Percentiles rank a stretch among this genome's conserved stretches.
Conservation (phyloP, 495 filamentous ascomycete genomes). For the Lentithecium fluviatile region DNA sequence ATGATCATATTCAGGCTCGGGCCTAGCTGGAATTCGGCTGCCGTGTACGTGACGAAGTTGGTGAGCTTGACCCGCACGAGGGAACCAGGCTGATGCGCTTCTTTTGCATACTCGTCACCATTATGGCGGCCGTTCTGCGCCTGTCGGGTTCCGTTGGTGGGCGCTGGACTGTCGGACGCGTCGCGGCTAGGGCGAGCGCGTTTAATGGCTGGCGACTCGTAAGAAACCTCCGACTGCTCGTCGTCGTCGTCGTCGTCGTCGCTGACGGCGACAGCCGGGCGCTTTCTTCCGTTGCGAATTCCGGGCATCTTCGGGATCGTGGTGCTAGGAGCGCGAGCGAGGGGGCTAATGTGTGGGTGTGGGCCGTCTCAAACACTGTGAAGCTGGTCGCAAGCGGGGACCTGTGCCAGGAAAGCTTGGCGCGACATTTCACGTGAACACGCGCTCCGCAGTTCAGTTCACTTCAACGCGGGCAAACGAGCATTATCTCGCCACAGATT, state of each 20-base stretch:
- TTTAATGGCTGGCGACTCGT: conserved; percentile 31
- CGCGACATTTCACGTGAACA: too few species aligned
- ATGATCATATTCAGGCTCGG: conserved; percentile 98
- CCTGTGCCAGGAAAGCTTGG: too few species aligned
- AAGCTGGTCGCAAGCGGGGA: too few species aligned
- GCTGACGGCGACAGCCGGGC: background rate
- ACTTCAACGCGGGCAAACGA: too few species aligned
- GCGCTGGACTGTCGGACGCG: conserved; percentile 14
- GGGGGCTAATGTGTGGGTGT: background rate
- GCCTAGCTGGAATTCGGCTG: conserved; percentile 83
- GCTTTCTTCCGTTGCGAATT: background rate
- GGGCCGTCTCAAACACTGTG: background rate
- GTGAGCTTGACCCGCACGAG: conserved; percentile 82
- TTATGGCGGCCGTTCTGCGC: conserved; percentile 23
- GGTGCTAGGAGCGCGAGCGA: too few species aligned
- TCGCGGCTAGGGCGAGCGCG: conserved; percentile 32
- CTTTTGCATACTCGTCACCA: conserved; percentile 17
- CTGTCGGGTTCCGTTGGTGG: conserved; percentile 16
- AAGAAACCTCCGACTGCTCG: conserved; percentile 9
- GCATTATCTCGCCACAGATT: too few species aligned
- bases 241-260: conserved; percentile 36
- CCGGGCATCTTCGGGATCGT: background rate
- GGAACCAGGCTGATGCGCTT: conserved; percentile 68
- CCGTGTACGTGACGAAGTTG: conserved; percentile 96
- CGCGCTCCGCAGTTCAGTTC: too few species aligned